Evolutionary conservation across 352 stramenopile genomes (phyloP), one percentile per base, ranked within the genome.

Genomic region (Globisporangium acanthophoron): DNA sequence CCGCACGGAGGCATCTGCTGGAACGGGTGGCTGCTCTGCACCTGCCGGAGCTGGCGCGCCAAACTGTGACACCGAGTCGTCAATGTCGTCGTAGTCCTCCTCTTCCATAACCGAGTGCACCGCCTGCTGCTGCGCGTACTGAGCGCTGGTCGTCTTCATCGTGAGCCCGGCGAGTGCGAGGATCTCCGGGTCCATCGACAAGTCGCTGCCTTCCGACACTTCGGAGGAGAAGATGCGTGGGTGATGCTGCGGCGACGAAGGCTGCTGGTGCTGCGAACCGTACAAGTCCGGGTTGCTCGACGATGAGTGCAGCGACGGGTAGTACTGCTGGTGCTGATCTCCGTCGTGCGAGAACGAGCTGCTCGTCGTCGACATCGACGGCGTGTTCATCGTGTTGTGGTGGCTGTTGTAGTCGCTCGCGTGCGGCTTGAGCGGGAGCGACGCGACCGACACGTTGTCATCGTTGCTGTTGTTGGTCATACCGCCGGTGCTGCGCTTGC

Each of bases 351-450:
- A 82, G 46, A 85, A 81, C 13, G 76, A 76, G 49, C 76, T 88
- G 57, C 76, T 86, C 0, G 65, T 64, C 7, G 71, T 85, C n/a
- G 78, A 88, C 65, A 85, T 77, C 15, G 76, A 86, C 53, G 78
- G 55, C 52, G 59, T 59, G 44, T 39, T 61, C 46, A 40, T 50
- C n/a, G 35, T 59, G 45, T 65, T 45, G 46, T 59, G 53, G 31
- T 54, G 27, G 48, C 18, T 33, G 44, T 27, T 75, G 61, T n/a
- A 61, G 55, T 59, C 59, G 61, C 15, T 67, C 59, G 37, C 68
- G 54, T 67, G 64, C 58, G 45, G 54, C 33, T 65, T 43, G 15
- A 54, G 47, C 40, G 29, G 47, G 43, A 31, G 40, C 1, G 41
- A 47, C 24, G 37, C 7, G 11, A 35, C 6, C 24, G 52, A 37